phyloP scores from a whole-genome alignment of 2,329 filamentous ascomycete genomes.

The Calonectria ilicicola region DNA sequence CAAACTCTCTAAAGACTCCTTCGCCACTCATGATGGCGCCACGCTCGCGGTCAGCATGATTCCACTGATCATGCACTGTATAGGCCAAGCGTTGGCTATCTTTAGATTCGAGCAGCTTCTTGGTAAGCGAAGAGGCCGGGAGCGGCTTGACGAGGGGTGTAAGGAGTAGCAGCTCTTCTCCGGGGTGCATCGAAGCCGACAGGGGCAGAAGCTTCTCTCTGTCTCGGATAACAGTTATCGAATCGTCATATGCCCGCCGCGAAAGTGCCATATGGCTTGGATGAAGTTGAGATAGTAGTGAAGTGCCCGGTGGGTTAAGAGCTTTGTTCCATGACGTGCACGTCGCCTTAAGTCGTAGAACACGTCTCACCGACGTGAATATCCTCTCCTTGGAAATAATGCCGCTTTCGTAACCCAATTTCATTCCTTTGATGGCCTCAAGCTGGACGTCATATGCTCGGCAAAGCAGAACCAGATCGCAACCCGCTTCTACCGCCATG shows the following conservation, averaged over 20 bases:
- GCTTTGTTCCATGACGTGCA: conserved; percentile 94
- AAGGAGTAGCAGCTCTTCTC: conserved; percentile 89
- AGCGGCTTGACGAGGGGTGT: conserved; percentile 92
- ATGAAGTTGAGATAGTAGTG: conserved; percentile 82
- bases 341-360: conserved; percentile 83
- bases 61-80: conserved; percentile 66
- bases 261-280: conserved; percentile 85
- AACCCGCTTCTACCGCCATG: conserved; percentile 97
- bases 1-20: conserved; percentile 90
- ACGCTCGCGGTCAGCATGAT: conserved; percentile 67
- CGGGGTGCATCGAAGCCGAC: conserved; percentile 81
- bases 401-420: conserved; percentile 88
- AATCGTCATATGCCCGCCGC: conserved; percentile 88
- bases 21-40: conserved; percentile 88
- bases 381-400: conserved; percentile 87
- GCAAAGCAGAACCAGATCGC: conserved; percentile 90
- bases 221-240: conserved; percentile 92
- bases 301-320: conserved; percentile 85
- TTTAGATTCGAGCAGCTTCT: conserved; percentile 71
- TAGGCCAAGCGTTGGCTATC: conserved; percentile 49
- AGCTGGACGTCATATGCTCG: conserved; percentile 89
- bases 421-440: conserved; percentile 90
- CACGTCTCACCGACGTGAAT: conserved; percentile 81
- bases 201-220: conserved; percentile 87
- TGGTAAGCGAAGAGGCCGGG: conserved; percentile 88